Evolutionary conservation across 495 filamentous ascomycete species (phyloP).

Genomic region (Xylaria acuta): DNA sequence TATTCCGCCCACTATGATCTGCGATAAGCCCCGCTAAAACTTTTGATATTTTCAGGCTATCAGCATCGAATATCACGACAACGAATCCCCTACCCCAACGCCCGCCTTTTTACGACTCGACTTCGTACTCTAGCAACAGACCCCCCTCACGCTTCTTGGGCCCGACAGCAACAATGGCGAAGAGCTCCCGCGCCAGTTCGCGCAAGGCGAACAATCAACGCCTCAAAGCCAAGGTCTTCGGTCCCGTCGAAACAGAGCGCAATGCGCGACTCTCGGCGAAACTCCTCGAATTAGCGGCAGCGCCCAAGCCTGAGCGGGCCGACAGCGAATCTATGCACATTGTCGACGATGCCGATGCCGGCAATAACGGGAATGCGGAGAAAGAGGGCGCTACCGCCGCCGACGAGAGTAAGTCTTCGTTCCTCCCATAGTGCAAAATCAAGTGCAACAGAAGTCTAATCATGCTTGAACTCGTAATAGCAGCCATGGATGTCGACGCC

Average conservation of each 20-base stretch:
- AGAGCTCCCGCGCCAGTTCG: slow-evolving; percentile 74
- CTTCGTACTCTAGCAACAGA: neutral
- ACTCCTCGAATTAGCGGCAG: slow-evolving; percentile 72
- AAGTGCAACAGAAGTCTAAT: neutral
- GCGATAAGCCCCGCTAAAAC: slow-evolving; percentile 28
- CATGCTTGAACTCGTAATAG: slow-evolving; percentile 18
- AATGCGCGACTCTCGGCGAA: slow-evolving; percentile 81
- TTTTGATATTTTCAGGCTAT: slow-evolving; percentile 12
- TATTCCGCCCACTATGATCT: slow-evolving; percentile 5
- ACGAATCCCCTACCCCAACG: neutral
- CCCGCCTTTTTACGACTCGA: neutral
- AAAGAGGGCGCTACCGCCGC: slow-evolving; percentile 36
- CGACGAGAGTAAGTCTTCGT: slow-evolving; percentile 44
- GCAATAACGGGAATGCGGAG: slow-evolving; percentile 27
- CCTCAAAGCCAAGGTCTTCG: slow-evolving; percentile 79
- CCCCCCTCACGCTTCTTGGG: too few species aligned
- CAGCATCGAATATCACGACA: neutral
- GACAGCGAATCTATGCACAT: slow-evolving; percentile 35
- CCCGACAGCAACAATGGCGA: slow-evolving; percentile 69
- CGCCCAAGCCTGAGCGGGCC: slow-evolving; percentile 61
- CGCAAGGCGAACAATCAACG: slow-evolving; percentile 79
- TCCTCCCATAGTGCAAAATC: neutral
- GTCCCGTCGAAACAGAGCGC: slow-evolving; percentile 75
- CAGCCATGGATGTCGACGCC: slow-evolving; percentile 57
- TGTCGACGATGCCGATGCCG: slow-evolving; percentile 39